phyloP scores from a whole-genome alignment of 2,329 filamentous ascomycete genomes.

The Colletotrichum brevisporum region DNA sequence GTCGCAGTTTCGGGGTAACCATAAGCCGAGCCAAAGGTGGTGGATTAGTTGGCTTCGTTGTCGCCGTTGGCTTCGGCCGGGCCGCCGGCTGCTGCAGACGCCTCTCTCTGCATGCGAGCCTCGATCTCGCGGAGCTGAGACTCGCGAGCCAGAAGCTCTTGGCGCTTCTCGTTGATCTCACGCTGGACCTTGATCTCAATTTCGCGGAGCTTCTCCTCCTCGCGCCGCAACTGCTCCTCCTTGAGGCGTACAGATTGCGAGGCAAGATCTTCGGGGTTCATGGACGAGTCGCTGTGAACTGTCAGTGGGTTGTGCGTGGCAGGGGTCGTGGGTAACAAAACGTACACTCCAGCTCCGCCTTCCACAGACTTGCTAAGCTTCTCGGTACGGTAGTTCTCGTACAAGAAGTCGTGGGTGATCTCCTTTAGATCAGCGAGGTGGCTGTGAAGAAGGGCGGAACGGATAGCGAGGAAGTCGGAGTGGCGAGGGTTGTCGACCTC shows the following conservation, averaged over 20 bases:
- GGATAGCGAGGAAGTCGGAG: constrained; percentile 97
- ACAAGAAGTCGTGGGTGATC: constrained; percentile 99
- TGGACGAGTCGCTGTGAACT: constrained; percentile 79
- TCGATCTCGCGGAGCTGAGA: constrained; percentile 99
- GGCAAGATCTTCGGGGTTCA: constrained; percentile 98
- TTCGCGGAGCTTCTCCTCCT: constrained; percentile 99
- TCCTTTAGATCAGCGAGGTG: constrained; percentile 99
- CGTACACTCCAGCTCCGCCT: constrained; percentile 88
- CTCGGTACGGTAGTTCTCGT: constrained; percentile 99
- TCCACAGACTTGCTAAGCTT: constrained; percentile 99
- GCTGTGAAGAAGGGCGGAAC: constrained; percentile 96
- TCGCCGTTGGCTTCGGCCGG: constrained; percentile 69
- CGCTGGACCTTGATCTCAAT: constrained; percentile 99
- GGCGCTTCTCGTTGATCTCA: constrained; percentile 99
- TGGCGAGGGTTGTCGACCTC: constrained; percentile 99
- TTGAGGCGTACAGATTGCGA: constrained; percentile 98
- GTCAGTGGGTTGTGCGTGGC: constrained; percentile 45
- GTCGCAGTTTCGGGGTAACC: constrained; percentile 54
- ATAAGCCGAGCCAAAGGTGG: constrained; percentile 34
- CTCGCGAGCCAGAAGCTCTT: constrained; percentile 96
- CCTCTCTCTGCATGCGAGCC: constrained; percentile 94
- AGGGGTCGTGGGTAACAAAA: constrained; percentile 49
- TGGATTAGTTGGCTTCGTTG: constrained; percentile 63
- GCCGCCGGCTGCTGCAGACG: constrained; percentile 64
- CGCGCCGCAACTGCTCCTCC: constrained; percentile 98